Evolutionary conservation across 169 alveolate species (phyloP).

Genomic region (Theileria annulata): DNA sequence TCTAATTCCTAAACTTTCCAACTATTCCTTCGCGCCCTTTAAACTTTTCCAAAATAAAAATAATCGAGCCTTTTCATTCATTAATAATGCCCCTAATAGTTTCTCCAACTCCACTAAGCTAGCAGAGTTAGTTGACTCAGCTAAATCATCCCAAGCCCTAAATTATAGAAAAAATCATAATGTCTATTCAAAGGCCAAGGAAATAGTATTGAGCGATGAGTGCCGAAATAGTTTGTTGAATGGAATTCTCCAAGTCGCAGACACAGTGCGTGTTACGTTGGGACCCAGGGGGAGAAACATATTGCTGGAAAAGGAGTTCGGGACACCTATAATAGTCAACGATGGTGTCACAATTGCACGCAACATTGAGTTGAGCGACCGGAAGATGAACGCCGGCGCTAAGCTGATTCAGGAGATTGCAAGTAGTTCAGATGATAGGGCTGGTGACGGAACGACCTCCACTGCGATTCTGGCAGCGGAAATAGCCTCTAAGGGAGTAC

Average conservation of each 20-base stretch:
- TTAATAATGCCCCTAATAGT: too few relatives aligned
- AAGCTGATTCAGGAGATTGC: slow-evolving; percentile 87
- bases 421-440: slow-evolving; percentile 84
- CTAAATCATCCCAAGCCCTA: not conserved
- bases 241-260: slow-evolving; percentile 82
- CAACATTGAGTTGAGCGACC: slow-evolving; percentile 80
- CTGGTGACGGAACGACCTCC: slow-evolving; percentile 91
- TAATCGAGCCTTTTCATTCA: too few relatives aligned
- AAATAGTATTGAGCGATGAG: slow-evolving; percentile 77
- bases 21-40: too few relatives aligned
- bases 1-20: not conserved
- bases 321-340: slow-evolving; percentile 84
- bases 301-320: slow-evolving; percentile 85
- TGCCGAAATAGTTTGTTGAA: slow-evolving; percentile 80
- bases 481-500: slow-evolving; percentile 82
- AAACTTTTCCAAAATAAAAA: too few relatives aligned
- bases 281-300: slow-evolving; percentile 90
- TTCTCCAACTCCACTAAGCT: not conserved
- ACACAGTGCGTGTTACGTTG: slow-evolving; percentile 83
- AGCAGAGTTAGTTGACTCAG: not conserved
- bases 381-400: slow-evolving; percentile 86
- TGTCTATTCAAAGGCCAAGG: slow-evolving; percentile 67
- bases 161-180: too few relatives aligned
- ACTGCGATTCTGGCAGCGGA: slow-evolving; percentile 88
- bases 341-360: slow-evolving; percentile 91